phyloP scores from a whole-genome alignment of 768 basidiomycete genomes.

The Russula compacta region DNA sequence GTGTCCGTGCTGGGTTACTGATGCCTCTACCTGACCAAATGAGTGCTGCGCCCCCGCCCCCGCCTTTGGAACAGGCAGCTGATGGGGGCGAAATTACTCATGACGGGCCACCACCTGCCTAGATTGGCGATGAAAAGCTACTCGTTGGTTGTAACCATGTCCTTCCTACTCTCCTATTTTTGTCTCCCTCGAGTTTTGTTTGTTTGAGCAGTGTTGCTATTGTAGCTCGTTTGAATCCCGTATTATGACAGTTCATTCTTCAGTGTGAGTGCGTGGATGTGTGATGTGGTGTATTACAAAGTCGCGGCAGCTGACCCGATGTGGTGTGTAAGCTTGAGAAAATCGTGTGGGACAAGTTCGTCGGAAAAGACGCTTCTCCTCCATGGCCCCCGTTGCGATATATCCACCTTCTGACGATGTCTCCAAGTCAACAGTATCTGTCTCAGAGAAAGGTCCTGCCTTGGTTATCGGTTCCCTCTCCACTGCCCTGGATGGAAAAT shows the following conservation, averaged over 20 bases:
- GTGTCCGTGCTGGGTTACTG: slow-evolving; percentile 68
- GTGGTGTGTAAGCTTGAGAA: neutral
- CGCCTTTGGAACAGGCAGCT: slow-evolving; percentile 13
- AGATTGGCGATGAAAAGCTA: neutral
- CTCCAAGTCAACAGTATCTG: slow-evolving; percentile 20
- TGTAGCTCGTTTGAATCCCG: neutral
- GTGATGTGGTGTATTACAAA: no score
- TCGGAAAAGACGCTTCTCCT: neutral
- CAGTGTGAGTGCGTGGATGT: no score
- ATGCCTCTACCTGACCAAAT: slow-evolving; percentile 25
- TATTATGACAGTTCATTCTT: neutral
- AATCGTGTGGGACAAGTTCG: neutral
- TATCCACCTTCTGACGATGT: slow-evolving; percentile 22
- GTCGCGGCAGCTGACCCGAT: neutral
- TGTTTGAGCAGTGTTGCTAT: neutral
- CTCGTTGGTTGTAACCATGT: neutral
- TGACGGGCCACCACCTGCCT: slow-evolving; percentile 17
- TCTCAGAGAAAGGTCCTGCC: slow-evolving; percentile 36
- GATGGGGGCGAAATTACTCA: slow-evolving; percentile 16
- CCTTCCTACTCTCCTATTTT: neutral
- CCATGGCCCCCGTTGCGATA: slow-evolving; percentile 59
- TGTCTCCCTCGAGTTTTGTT: neutral
- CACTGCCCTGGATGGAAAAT: slow-evolving; percentile 72
- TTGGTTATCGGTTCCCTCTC: slow-evolving; percentile 71
- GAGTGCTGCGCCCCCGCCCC: slow-evolving; percentile 11